Conservation (phyloP, 2,329 filamentous ascomycete species). For the Didymella pinodella region DNA sequence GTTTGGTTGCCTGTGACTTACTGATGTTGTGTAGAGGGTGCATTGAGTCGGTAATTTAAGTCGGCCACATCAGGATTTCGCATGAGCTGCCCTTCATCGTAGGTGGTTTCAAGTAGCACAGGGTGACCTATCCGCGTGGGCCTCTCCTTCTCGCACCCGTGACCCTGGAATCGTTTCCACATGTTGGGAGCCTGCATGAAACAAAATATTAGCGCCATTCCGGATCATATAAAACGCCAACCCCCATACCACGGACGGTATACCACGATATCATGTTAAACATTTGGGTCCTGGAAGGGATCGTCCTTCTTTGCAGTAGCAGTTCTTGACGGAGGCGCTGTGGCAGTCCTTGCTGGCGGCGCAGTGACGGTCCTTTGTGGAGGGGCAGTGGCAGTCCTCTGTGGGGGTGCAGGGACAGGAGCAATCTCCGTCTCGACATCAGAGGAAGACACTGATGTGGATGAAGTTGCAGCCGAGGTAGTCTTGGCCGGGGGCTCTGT, state of each 20-base stretch:
- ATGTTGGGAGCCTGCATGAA: conserved; percentile 47
- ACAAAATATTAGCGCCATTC: conserved; percentile 35
- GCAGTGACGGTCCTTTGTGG: neutral
- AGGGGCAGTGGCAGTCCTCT: neutral
- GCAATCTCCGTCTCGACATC: conserved; percentile 7
- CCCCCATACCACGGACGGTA: conserved; percentile 15
- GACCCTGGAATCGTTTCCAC: conserved; percentile 63
- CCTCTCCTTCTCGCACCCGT: conserved; percentile 53
- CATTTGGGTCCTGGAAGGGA: conserved; percentile 11
- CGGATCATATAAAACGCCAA: conserved; percentile 15
- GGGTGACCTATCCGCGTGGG: conserved; percentile 53
- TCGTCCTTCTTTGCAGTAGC: conserved; percentile 7
- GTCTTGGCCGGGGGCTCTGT: conserved; percentile 2
- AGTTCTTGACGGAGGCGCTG: neutral
- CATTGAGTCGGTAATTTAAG: conserved; percentile 39
- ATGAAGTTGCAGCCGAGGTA: conserved; percentile 3
- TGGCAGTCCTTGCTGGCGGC: neutral
- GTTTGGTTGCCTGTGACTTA: conserved; percentile 29
- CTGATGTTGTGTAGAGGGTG: conserved; percentile 31
- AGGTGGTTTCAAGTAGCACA: conserved; percentile 55
- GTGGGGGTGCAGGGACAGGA: neutral
- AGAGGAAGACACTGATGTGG: conserved; percentile 17
- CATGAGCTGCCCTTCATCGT: conserved; percentile 56
- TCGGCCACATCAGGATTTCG: conserved; percentile 45
- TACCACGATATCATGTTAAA: conserved; percentile 6